A percentile compares a stretch with the other conserved stretches of the same genome.
phyloP scores from a whole-genome alignment of 345 rosid species.

The Pugionium dolabratum region DNA sequence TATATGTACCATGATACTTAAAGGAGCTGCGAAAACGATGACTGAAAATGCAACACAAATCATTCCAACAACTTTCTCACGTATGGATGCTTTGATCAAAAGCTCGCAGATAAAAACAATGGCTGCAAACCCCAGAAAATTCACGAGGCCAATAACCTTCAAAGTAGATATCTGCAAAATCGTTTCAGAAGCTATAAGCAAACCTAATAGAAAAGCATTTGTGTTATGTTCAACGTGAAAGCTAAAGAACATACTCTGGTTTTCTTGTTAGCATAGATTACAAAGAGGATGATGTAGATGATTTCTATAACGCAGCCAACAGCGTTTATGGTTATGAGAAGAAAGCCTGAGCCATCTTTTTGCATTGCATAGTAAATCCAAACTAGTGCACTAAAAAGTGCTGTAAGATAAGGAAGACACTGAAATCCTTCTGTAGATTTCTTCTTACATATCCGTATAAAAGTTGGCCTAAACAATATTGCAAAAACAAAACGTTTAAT shows the following conservation, averaged over 20 bases:
- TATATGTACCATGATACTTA: slow-evolving; percentile 52
- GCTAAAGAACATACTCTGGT: slow-evolving; percentile 46
- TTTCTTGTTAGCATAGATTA: slow-evolving; percentile 53
- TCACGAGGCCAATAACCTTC: slow-evolving; percentile 51
- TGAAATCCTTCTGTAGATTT: slow-evolving; percentile 74
- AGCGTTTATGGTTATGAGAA: slow-evolving; percentile 67
- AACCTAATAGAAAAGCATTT: background rate
- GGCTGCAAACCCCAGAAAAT: slow-evolving; percentile 49
- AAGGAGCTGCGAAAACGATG: slow-evolving; percentile 61
- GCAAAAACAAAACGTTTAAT: background rate
- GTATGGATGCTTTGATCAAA: slow-evolving; percentile 42
- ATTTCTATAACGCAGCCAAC: slow-evolving; percentile 64
- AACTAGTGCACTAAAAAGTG: slow-evolving; percentile 69
- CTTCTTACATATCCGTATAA: slow-evolving; percentile 55
- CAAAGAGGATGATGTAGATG: slow-evolving; percentile 56
- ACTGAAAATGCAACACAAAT: slow-evolving; percentile 49
- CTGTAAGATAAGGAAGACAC: slow-evolving; percentile 65
- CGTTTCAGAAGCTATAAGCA: background rate
- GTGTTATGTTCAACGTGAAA: too few relatives aligned
- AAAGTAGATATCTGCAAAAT: slow-evolving; percentile 47
- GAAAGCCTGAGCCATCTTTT: slow-evolving; percentile 52
- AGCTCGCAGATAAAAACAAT: slow-evolving; percentile 48
- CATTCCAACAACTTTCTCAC: slow-evolving; percentile 57
- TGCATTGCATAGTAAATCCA: slow-evolving; percentile 66
- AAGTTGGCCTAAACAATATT: slow-evolving; percentile 55